phyloP scores from a whole-genome alignment of 805 yeast species.

The Pichia deserticola region DNA sequence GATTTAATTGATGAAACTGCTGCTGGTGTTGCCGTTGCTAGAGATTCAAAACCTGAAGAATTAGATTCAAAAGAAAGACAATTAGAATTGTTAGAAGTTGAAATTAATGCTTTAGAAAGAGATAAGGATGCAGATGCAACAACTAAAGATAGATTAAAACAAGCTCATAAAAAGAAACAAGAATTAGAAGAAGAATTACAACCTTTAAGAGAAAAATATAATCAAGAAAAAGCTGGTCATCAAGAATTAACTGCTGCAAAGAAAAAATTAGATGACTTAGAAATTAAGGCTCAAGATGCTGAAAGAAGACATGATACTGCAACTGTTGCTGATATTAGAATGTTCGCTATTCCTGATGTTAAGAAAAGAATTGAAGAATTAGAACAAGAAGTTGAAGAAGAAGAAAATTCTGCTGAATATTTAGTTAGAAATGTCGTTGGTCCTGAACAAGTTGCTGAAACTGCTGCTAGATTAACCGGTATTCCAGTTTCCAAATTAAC shows the following conservation, averaged over 20 bases:
- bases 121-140: slow-evolving; percentile 79
- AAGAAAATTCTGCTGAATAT: slow-evolving; percentile 38
- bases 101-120: slow-evolving; percentile 93
- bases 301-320: slow-evolving; percentile 95
- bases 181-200: slow-evolving; percentile 75
- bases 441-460: slow-evolving; percentile 70
- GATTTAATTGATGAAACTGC: slow-evolving; percentile 95
- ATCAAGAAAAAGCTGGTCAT: slow-evolving; percentile 83
- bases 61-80: slow-evolving; percentile 90
- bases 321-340: slow-evolving; percentile 91
- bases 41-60: slow-evolving; percentile 97
- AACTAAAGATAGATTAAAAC: slow-evolving; percentile 77
- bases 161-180: slow-evolving; percentile 73
- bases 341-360: slow-evolving; percentile 95
- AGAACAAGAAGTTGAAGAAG: slow-evolving; percentile 72
- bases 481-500: slow-evolving; percentile 92
- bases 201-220: slow-evolving; percentile 80
- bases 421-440: slow-evolving; percentile 88
- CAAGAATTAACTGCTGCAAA: slow-evolving; percentile 85
- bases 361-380: slow-evolving; percentile 65
- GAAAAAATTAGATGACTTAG: slow-evolving; percentile 86
- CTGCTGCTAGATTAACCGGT: slow-evolving; percentile 94
- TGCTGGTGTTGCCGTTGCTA: slow-evolving; percentile 94
- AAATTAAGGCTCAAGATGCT: slow-evolving; percentile 89
- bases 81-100: slow-evolving; percentile 85